Percentiles rank a stretch among this genome's conserved stretches.
These are phyloP conservation scores for Rhododendron kiyosumense DNA, from an alignment of 148 eudicot genomes.

Conservation along the genomic window DNA sequence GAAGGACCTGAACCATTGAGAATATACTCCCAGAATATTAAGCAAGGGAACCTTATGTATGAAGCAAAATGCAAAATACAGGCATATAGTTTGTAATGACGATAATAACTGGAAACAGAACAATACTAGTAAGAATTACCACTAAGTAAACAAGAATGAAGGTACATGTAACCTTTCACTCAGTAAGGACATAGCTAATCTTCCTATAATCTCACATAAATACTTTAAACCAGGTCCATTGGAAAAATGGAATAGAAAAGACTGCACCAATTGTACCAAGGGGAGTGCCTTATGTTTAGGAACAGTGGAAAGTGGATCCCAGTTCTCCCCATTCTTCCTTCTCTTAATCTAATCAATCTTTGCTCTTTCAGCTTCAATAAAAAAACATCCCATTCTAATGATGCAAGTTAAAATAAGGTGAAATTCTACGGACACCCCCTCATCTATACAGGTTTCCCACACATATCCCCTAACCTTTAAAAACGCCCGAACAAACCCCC, in stretches of 20 bases:
- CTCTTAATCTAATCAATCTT: neutral
- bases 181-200: neutral
- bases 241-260: neutral
- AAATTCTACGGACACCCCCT: no score
- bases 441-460: no score
- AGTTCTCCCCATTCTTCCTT: neutral
- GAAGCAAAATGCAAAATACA: neutral
- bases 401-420: neutral
- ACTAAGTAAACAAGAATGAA: neutral
- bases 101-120: neutral
- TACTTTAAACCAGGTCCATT: neutral
- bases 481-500: no score
- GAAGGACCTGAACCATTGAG: slow-evolving; percentile 66
- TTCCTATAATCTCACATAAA: slow-evolving; percentile 5
- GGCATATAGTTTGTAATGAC: neutral
- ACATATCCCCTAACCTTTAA: no score
- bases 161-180: neutral
- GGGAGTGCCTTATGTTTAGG: neutral
- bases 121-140: neutral
- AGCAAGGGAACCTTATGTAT: neutral
- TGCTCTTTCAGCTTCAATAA: neutral
- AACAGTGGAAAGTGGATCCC: neutral
- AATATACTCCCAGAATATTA: neutral
- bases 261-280: neutral
- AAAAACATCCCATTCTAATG: neutral